Evolutionary conservation across 1,284 basidiomycete genomes (phyloP).

Genomic region (Rhodotorula glutinis): DNA sequence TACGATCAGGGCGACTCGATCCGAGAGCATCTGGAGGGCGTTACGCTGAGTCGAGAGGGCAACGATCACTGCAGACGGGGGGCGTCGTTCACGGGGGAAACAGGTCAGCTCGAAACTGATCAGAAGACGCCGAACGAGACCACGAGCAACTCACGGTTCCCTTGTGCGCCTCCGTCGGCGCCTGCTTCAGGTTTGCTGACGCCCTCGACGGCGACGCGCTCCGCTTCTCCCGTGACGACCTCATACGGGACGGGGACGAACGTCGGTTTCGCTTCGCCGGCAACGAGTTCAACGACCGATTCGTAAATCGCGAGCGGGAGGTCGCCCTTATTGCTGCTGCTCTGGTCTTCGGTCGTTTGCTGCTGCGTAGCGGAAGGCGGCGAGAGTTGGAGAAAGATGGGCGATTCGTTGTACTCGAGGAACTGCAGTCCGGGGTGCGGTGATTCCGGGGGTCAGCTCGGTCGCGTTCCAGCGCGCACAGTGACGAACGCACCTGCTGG

Average conservation of each 20-base stretch:
- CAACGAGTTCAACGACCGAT: slow-evolving; percentile 74
- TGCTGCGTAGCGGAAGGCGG: slow-evolving; percentile 53
- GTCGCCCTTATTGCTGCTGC: slow-evolving; percentile 49
- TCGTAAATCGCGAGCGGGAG: slow-evolving; percentile 88
- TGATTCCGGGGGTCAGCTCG: slow-evolving; percentile 58
- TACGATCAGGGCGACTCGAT: slow-evolving; percentile 76
- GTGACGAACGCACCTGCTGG: slow-evolving; percentile 62
- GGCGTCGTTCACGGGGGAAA: too few relatives aligned
- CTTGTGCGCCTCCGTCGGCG: slow-evolving; percentile 2
- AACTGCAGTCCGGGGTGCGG: too few relatives aligned
- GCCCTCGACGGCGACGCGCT: slow-evolving; percentile 96
- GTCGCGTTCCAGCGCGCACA: not conserved
- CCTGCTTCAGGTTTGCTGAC: slow-evolving; percentile 57
- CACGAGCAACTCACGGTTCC: slow-evolving; percentile 12
- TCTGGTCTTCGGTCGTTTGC: slow-evolving; percentile 44
- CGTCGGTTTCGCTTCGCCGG: slow-evolving; percentile 57
- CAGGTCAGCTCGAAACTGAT: too few relatives aligned
- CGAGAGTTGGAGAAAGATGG: slow-evolving; percentile 55
- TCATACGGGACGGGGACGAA: slow-evolving; percentile 54
- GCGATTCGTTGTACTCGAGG: slow-evolving; percentile 54
- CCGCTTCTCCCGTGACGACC: slow-evolving; percentile 97
- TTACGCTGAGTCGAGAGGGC: slow-evolving; percentile 86
- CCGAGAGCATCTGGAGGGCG: slow-evolving; percentile 92
- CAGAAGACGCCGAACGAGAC: too few relatives aligned
- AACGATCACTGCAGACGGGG: slow-evolving; percentile 66